phyloP scores from a whole-genome alignment of 2,329 filamentous ascomycete species.

The Colletotrichum eremochloae region DNA sequence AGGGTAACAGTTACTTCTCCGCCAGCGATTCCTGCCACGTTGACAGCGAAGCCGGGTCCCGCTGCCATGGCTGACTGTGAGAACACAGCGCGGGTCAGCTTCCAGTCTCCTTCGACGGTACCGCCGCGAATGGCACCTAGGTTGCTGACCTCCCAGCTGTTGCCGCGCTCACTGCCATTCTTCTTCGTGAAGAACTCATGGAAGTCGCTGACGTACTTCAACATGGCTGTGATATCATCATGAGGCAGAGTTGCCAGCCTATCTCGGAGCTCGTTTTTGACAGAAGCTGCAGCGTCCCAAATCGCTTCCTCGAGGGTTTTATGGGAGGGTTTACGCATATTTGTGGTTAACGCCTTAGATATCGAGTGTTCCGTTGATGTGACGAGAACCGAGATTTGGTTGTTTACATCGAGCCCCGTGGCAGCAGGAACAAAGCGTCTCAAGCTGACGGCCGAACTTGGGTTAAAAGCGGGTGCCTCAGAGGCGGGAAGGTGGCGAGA shows the following conservation, averaged over 20 bases:
- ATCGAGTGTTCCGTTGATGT: slow-evolving; percentile 52
- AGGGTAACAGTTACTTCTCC: slow-evolving; percentile 58
- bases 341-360: slow-evolving; percentile 43
- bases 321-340: slow-evolving; percentile 45
- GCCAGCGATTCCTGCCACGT: slow-evolving; percentile 60
- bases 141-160: slow-evolving; percentile 67
- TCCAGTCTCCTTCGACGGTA: slow-evolving; percentile 46
- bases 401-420: slow-evolving; percentile 48
- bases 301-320: slow-evolving; percentile 49
- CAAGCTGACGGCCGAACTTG: slow-evolving; percentile 60
- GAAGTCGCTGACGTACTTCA: slow-evolving; percentile 61
- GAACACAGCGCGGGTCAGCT: slow-evolving; percentile 62
- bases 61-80: slow-evolving; percentile 61
- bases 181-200: slow-evolving; percentile 55
- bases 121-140: slow-evolving; percentile 57
- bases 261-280: slow-evolving; percentile 53
- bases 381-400: slow-evolving; percentile 57
- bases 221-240: slow-evolving; percentile 59
- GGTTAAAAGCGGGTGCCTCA: slow-evolving; percentile 52
- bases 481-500: slow-evolving; percentile 52
- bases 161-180: slow-evolving; percentile 57
- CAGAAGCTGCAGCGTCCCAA: slow-evolving; percentile 57
- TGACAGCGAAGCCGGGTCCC: slow-evolving; percentile 60
- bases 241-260: slow-evolving; percentile 52
- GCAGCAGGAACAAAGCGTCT: slow-evolving; percentile 52